phyloP scores from a whole-genome alignment of 495 filamentous ascomycete genomes.

The Tuber umbilicatum region DNA sequence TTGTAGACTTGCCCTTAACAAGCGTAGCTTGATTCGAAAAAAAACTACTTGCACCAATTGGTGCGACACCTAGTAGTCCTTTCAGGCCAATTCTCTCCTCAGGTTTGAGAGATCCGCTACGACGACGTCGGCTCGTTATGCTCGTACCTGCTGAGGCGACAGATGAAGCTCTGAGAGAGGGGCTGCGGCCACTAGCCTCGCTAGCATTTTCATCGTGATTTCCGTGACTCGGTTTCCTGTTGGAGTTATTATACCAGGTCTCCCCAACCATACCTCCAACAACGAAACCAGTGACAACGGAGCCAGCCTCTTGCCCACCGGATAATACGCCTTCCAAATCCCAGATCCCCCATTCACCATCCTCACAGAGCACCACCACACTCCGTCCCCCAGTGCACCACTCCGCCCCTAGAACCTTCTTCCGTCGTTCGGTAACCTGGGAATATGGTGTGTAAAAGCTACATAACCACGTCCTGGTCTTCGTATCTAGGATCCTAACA shows the following conservation, averaged over 20 bases:
- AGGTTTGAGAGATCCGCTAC: background rate
- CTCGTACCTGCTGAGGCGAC: constrained; percentile 9
- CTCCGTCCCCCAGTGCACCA: constrained; percentile 78
- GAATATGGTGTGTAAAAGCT: constrained; percentile 36
- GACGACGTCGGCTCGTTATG: constrained; percentile 20
- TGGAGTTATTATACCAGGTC: constrained; percentile 26
- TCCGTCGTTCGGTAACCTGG: constrained; percentile 48
- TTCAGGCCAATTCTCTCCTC: constrained; percentile 10
- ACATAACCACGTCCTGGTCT: constrained; percentile 24
- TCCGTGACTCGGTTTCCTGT: constrained; percentile 16
- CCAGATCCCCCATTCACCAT: constrained; percentile 95
- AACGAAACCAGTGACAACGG: constrained; percentile 23
- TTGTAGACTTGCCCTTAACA: constrained; percentile 17
- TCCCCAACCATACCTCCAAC: constrained; percentile 28
- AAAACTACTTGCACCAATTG: constrained; percentile 26
- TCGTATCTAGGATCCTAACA: constrained; percentile 48
- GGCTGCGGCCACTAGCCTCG: constrained; percentile 25
- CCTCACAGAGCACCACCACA: constrained; percentile 66
- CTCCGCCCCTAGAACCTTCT: constrained; percentile 69
- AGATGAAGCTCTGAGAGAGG: constrained; percentile 17
- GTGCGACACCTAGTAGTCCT: constrained; percentile 20
- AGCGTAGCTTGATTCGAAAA: constrained; percentile 18
- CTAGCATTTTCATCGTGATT: constrained; percentile 16
- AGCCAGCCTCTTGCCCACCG: constrained; percentile 10
- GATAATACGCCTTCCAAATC: constrained; percentile 58